Percentiles rank a stretch among this genome's conserved stretches.
phyloP scores from a whole-genome alignment of 176 grass and related monocot species.

The Avena sativa region DNA sequence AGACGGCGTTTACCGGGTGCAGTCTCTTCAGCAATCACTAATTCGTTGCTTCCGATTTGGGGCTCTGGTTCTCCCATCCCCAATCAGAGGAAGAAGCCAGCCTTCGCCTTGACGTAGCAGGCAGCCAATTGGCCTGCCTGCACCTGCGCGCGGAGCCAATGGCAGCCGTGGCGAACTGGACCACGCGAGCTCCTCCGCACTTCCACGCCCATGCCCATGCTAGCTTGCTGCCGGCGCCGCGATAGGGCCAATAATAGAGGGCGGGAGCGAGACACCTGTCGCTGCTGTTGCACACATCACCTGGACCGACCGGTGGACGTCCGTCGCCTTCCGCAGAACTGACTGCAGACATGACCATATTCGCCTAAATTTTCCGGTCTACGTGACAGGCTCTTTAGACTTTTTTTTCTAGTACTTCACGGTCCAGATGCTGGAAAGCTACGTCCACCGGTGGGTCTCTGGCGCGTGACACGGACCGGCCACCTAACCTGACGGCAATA shows the following conservation, averaged over 20 bases:
- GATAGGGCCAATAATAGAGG: constrained; percentile 28
- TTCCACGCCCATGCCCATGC: constrained; percentile 17
- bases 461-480: constrained; percentile 23
- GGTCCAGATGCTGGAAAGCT: background rate
- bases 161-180: constrained; percentile 37
- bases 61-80: background rate
- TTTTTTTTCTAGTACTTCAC: background rate
- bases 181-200: constrained; percentile 9
- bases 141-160: background rate
- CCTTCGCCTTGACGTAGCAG: background rate
- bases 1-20: background rate
- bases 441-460: background rate
- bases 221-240: background rate
- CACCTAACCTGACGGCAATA: constrained; percentile 33
- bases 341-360: background rate
- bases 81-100: background rate
- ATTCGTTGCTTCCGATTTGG: background rate
- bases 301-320: background rate
- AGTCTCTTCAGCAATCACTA: background rate
- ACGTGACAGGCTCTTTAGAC: background rate
- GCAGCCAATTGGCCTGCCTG: background rate
- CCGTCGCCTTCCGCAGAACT: constrained; percentile 20
- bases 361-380: background rate
- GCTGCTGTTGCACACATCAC: background rate
- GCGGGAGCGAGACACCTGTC: background rate